A percentile compares a stretch with the other conserved stretches of the same genome.
These are phyloP conservation scores for Phytophthora nicotianae DNA, from an alignment of 352 stramenopile genomes.

Conservation along the genomic window DNA sequence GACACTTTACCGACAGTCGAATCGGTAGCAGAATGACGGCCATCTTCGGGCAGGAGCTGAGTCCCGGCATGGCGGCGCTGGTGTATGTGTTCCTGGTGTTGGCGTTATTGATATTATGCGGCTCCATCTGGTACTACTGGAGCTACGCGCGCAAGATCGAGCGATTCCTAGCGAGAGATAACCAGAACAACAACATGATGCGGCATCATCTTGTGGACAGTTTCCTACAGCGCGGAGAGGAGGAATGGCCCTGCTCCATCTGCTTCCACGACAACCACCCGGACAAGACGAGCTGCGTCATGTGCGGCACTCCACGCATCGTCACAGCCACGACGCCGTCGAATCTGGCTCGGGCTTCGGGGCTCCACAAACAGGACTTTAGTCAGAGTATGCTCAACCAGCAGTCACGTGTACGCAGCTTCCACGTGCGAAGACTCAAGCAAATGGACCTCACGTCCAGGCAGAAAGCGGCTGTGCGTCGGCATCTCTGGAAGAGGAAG, in stretches of 20 bases:
- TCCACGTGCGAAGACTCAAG: constrained; percentile 85
- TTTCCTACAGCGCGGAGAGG: constrained; percentile 78
- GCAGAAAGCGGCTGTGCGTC: constrained; percentile 79
- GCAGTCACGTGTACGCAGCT: constrained; percentile 80
- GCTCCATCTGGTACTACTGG: constrained; percentile 89
- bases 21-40: constrained; percentile 56
- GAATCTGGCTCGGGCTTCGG: constrained; percentile 65
- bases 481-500: constrained; percentile 80
- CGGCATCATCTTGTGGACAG: constrained; percentile 84
- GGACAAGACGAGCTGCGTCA: constrained; percentile 79
- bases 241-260: constrained; percentile 88
- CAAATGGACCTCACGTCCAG: constrained; percentile 84
- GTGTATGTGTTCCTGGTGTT: constrained; percentile 81
- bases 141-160: constrained; percentile 89
- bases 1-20: constrained; percentile 7
- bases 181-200: constrained; percentile 91
- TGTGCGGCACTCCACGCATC: constrained; percentile 82
- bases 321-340: constrained; percentile 60
- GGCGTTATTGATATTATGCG: constrained; percentile 71
- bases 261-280: constrained; percentile 90
- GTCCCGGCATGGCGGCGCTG: constrained; percentile 61
- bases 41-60: constrained; percentile 84
- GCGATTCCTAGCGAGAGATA: constrained; percentile 81
- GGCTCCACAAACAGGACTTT: constrained; percentile 68
- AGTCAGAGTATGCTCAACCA: constrained; percentile 82